phyloP scores from a whole-genome alignment of 768 basidiomycete species.

The Collybia mongolica region DNA sequence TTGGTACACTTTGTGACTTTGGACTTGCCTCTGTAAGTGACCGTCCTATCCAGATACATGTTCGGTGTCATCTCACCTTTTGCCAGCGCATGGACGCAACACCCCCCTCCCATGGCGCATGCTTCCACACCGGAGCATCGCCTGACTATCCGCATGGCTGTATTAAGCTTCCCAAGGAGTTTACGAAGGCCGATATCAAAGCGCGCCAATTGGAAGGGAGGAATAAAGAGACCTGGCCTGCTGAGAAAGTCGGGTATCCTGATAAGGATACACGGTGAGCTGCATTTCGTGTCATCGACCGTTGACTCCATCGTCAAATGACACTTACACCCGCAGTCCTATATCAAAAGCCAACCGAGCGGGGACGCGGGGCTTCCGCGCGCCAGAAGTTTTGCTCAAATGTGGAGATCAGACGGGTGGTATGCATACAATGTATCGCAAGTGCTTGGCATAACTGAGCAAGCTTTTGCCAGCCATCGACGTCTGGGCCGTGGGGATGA shows the following conservation, averaged over 20 bases:
- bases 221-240: slow-evolving; percentile 44
- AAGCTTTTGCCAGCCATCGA: slow-evolving; percentile 71
- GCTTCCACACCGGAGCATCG: slow-evolving; percentile 76
- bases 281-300: background rate
- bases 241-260: slow-evolving; percentile 77
- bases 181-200: slow-evolving; percentile 50
- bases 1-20: slow-evolving; percentile 91
- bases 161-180: slow-evolving; percentile 38
- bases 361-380: slow-evolving; percentile 94
- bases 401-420: slow-evolving; percentile 92
- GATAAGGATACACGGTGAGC: slow-evolving; percentile 71
- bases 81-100: slow-evolving; percentile 54
- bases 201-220: slow-evolving; percentile 61
- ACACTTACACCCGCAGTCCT: slow-evolving; percentile 43
- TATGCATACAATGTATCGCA: slow-evolving; percentile 31
- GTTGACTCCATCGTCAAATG: slow-evolving; percentile 1
- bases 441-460: background rate
- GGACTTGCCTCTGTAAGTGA: slow-evolving; percentile 86
- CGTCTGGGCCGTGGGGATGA: slow-evolving; percentile 93
- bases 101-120: slow-evolving; percentile 48
- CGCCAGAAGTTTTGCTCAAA: slow-evolving; percentile 94
- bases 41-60: background rate
- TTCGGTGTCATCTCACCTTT: background rate
- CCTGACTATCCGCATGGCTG: slow-evolving; percentile 68
- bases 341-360: slow-evolving; percentile 92